Evolutionary conservation across 2,329 filamentous ascomycete species (phyloP), one percentile per base, ranked within the genome.

Genomic region (Xenosphaeropsis pyriputrescens): DNA sequence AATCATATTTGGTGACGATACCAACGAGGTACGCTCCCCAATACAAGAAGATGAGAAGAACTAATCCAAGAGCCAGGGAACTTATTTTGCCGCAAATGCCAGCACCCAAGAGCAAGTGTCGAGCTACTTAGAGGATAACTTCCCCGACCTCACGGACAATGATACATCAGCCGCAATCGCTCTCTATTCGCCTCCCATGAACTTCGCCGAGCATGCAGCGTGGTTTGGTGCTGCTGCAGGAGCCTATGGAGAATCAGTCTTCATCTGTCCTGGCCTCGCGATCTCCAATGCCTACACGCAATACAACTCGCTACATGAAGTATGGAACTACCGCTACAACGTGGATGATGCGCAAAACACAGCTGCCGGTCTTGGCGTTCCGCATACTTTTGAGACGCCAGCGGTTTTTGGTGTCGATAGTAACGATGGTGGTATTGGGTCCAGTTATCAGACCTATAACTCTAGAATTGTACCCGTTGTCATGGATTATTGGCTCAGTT

Each of bases 301-400:
- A 1, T 49, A 50, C 15, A 40, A 43, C 4, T 47, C 59, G 37
- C 56, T 55, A 13, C 46, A 62, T 33, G 22, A 55, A 29, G 52
- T 56, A 1, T 69, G 64, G 60, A 60, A 62, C 33, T 69, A 69
- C 43, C 55, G 63, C 0, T 68, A 61, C 55, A 63, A 68, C 33
- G 61, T 68, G 2, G 58, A 54, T 11, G 50, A 57, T 11, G 53
- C 57, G 1, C 47, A 52, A 2, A 54, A 61, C 33, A 52, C 63
- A 2, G 54, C 53, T 2, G 36, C 39, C 0, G 58, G 56, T 1
- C 41, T 57, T 18, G 60, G 60, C 1, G 57, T 60, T 2, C 54
- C 56, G 1, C 60, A 63, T 42, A 51, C 54, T 1, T 55, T 45
- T 35, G 61, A 61, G 44, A 45, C 55, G 1, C 41, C 49, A 0